Percentiles rank a stretch among this genome's conserved stretches.
Evolutionary conservation across 495 filamentous ascomycete genomes (phyloP).

Genomic region (Penicillium mononematosum): DNA sequence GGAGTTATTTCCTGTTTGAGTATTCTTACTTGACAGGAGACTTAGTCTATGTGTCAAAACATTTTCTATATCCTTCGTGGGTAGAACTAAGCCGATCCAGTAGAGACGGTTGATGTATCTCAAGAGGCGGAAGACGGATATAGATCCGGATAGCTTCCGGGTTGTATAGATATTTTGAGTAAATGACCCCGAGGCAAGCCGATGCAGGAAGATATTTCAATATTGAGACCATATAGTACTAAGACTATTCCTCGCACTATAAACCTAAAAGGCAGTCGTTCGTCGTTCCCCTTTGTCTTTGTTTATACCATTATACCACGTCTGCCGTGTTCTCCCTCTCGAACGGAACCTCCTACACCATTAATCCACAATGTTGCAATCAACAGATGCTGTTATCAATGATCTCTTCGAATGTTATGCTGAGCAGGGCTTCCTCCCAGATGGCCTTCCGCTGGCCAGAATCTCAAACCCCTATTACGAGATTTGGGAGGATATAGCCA

Average conservation of each 20-base stretch:
- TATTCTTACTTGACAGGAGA: neutral
- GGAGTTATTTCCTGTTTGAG: neutral
- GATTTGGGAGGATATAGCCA: constrained; percentile 79
- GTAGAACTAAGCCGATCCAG: neutral
- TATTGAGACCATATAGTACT: neutral
- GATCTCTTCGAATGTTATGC: constrained; percentile 58
- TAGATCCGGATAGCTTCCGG: constrained; percentile 24
- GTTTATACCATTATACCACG: neutral
- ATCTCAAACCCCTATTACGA: constrained; percentile 83
- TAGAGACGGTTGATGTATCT: neutral
- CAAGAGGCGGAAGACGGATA: constrained; percentile 22
- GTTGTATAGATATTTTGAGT: constrained; percentile 23
- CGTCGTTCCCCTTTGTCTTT: neutral
- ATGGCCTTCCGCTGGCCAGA: constrained; percentile 67
- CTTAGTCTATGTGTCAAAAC: too few relatives aligned
- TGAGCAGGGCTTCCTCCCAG: constrained; percentile 81
- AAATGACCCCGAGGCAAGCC: constrained; percentile 21
- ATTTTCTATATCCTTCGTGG: too few relatives aligned
- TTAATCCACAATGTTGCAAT: constrained; percentile 59
- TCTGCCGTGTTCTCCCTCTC: neutral
- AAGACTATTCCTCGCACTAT: neutral
- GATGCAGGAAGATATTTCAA: neutral
- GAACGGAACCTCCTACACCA: constrained; percentile 1
- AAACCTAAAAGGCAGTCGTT: neutral
- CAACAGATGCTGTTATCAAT: constrained; percentile 66